Conservation (phyloP, 2,329 filamentous ascomycete species). For the Cladophialophora chaetospira region DNA sequence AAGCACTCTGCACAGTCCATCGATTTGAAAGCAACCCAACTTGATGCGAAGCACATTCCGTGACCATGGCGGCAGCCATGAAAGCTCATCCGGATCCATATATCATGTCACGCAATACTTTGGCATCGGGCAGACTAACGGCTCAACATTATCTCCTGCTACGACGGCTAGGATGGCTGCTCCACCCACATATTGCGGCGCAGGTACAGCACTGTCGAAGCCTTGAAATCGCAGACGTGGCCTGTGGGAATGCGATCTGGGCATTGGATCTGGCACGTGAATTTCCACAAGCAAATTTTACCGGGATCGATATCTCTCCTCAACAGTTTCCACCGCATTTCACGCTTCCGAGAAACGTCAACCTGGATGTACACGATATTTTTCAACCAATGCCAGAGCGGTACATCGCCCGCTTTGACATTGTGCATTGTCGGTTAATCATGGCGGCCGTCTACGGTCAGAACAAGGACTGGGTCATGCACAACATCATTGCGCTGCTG, state of each 20-base stretch:
- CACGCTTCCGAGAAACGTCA: conserved; percentile 10
- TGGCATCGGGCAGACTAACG: conserved; percentile 2
- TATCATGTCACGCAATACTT: neutral
- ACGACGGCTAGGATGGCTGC: conserved; percentile 5
- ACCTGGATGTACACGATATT: conserved; percentile 12
- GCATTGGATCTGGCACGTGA: conserved; percentile 8
- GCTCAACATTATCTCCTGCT: conserved; percentile 9
- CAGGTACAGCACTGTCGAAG: neutral
- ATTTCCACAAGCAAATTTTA: conserved; percentile 8
- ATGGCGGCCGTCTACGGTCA: conserved; percentile 3
- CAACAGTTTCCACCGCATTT: conserved; percentile 15
- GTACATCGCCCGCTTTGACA: conserved; percentile 13
- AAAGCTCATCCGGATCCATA: neutral
- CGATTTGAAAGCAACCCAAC: too few relatives aligned
- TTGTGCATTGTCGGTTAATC: conserved; percentile 18
- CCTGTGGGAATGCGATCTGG: conserved; percentile 16
- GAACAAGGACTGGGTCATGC: conserved; percentile 8
- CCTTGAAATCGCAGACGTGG: conserved; percentile 14
- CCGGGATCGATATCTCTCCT: conserved; percentile 14
- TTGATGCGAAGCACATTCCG: too few relatives aligned
- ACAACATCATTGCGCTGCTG: conserved; percentile 2
- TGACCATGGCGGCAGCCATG: neutral
- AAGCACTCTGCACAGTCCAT: too few relatives aligned
- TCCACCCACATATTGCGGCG: conserved; percentile 6
- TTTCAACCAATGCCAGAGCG: conserved; percentile 6